Evolutionary conservation across 1,284 basidiomycete genomes (phyloP), one percentile per base, ranked within the genome.

Genomic region (Lignosus rhinocerotis): DNA sequence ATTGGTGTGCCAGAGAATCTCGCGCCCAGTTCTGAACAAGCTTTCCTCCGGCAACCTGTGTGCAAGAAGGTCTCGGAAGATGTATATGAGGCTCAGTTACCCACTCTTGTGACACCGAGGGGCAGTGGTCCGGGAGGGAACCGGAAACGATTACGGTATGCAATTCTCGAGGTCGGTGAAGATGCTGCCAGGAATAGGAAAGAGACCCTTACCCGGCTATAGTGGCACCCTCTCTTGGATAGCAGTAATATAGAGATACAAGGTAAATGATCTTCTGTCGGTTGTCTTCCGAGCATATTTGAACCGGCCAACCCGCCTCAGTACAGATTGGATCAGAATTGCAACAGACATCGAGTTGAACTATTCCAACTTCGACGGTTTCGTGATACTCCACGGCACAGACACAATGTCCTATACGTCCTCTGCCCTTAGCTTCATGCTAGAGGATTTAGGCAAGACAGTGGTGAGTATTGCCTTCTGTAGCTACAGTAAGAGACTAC

Each of bases 391-490:
- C 10, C 94, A 97, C 71, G 94, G 94, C 38, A 94, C 92, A n/a
- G 93, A 96, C 67, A 96, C 94, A 0, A 95, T 95, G 92, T 85
- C 88, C 2, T 96, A 94, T 73, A 91, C 90, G 2, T 86, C 93
- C 2, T 93, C 91, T 48, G 93, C 93, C 1, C 79, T 96, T 39
- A 92, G 90, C 68, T 96, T 96, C 73, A 75, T 97, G 55, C 79
- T 97, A 6, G 93, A 96, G 72, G 93, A 96, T 66, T 79, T 96
- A 7, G 93, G 93, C 51, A 95, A 95, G 76, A 92, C 90, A 1
- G 88, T 92, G 64, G 90, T 92, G 76, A 73, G 69, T 53, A 36
- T n/a, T 6, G 4, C 12, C 33, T 33, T 34, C 8, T 16, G 30
- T 16, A 16, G 7, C 30, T 5, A 33, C 17, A 17, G 4, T 12